Conservation (phyloP, 2,329 filamentous ascomycete genomes). For the Botrytis byssoidea region DNA sequence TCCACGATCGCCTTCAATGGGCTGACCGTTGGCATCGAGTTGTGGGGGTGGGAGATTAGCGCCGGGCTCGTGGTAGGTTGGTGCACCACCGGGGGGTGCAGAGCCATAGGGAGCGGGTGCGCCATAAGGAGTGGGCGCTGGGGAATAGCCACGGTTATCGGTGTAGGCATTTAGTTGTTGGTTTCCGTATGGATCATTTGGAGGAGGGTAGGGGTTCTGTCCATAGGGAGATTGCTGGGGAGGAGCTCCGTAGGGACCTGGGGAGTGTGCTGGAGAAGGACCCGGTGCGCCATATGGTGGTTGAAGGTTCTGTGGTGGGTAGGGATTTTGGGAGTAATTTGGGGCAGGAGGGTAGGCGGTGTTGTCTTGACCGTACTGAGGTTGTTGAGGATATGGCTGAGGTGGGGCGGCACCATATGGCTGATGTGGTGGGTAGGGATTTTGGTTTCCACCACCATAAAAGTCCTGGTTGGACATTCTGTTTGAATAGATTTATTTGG, state of each 20-base stretch:
- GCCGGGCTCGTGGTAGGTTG: conserved; percentile 15
- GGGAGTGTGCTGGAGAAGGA: conserved; percentile 7
- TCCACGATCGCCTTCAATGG: conserved; percentile 14
- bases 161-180: conserved; percentile 10
- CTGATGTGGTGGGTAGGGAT: conserved; percentile 3
- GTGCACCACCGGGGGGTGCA: background rate
- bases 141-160: background rate
- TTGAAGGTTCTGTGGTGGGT: conserved; percentile 13
- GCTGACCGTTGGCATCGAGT: conserved; percentile 12
- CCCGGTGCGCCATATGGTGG: conserved; percentile 8
- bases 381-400: conserved; percentile 15
- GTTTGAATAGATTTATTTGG: background rate
- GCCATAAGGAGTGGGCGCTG: background rate
- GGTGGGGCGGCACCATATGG: conserved; percentile 6
- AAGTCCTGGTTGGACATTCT: conserved; percentile 14
- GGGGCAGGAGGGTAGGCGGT: conserved; percentile 8
- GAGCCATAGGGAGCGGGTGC: background rate
- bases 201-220: background rate
- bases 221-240: conserved; percentile 9
- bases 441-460: conserved; percentile 6
- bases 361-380: conserved; percentile 1
- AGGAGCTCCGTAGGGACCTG: background rate
- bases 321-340: background rate
- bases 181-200: background rate
- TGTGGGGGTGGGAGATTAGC: background rate